Base-by-base conservation (phyloP, 805 yeast species). In the Pichia manshurica region DNA sequence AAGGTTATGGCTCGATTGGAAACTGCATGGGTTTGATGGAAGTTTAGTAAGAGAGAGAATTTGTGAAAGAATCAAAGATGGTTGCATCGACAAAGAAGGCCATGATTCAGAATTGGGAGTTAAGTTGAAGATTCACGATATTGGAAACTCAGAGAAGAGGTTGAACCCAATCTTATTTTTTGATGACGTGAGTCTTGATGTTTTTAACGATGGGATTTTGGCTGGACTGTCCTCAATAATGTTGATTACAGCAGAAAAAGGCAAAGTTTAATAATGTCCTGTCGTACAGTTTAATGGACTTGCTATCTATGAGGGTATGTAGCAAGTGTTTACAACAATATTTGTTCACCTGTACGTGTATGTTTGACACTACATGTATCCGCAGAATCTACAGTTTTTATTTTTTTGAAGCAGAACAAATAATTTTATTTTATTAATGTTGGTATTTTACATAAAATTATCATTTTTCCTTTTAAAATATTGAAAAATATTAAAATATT, bases 1-100 rank as follows among this genome's bases (percentile, higher is more conserved):
- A 25, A 60, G 59, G 38, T 48, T 61, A n/a, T 64, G 64, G 49
- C 50, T 65, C 25, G 66, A 63, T 45, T 65, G 65, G 51, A 63
- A 64, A 47, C 37, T 61, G 40, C 53, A 60, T 45, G 66, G 67
- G 1, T 45, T 52, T 21, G 25, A 50, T 19, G 63, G 65, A 9
- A 36, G 47, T 10, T 21, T 56, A n/a, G 58, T 59, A 12, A 56
- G 49, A 36, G 21, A 48, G 17, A 21, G 49, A 51, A 35, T 52
- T 42, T 15, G 19, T 44, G 20, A 21, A 21, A 21, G 50, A 43
- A 9, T 45, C 25, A n/a, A 12, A 4, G n/a, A 5, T 5, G 7
- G 16, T 28, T 8, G 10, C 29, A 21, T 34, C 3, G 45, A 39
- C 23, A 32, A 37, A 15, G 47, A 46, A 13, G 48, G 50, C 15